phyloP scores from a whole-genome alignment of 352 stramenopile genomes.

The Hyaloperonospora brassicae region DNA sequence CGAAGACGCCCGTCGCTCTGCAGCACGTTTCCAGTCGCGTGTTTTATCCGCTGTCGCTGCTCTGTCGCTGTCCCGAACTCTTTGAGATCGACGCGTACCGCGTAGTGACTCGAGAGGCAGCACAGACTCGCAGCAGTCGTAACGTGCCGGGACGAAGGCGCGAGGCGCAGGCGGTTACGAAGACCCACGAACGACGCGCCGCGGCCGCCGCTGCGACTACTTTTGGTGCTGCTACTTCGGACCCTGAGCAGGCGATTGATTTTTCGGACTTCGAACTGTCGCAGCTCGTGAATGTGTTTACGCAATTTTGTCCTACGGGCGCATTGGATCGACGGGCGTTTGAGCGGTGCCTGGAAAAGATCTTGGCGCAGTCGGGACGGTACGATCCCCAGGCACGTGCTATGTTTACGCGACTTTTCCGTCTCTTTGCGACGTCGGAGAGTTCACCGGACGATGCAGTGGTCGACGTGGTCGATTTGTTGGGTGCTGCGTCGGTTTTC shows the following conservation, averaged over 20 bases:
- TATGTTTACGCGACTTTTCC: conserved; percentile 77
- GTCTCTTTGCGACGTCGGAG: conserved; percentile 55
- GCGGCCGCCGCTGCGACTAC: conserved; percentile 11
- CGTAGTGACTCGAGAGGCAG: conserved; percentile 27
- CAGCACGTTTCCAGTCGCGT: conserved; percentile 26
- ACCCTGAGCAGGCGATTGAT: conserved; percentile 50
- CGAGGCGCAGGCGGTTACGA: conserved; percentile 24
- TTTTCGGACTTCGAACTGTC: conserved; percentile 79
- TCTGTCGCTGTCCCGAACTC: conserved; percentile 39
- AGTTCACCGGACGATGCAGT: conserved; percentile 41
- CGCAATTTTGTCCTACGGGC: conserved; percentile 62
- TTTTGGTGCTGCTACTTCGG: conserved; percentile 5
- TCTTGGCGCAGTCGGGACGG: conserved; percentile 67
- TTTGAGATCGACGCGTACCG: conserved; percentile 47
- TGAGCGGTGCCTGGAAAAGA: conserved; percentile 64
- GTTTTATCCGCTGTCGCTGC: conserved; percentile 64
- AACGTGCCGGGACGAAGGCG: conserved; percentile 19
- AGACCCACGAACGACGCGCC: conserved; percentile 17
- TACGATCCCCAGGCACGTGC: conserved; percentile 60
- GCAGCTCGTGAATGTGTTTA: conserved; percentile 79
- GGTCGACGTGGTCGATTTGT: conserved; percentile 74
- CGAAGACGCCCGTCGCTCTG: conserved; percentile 18
- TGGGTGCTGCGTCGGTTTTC: conserved; percentile 78
- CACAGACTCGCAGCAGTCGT: conserved; percentile 5
- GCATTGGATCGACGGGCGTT: conserved; percentile 67